Evolutionary conservation across 139 green algal species (phyloP), one percentile per base, ranked within the genome.

Genomic region (Picochlorum sp.): DNA sequence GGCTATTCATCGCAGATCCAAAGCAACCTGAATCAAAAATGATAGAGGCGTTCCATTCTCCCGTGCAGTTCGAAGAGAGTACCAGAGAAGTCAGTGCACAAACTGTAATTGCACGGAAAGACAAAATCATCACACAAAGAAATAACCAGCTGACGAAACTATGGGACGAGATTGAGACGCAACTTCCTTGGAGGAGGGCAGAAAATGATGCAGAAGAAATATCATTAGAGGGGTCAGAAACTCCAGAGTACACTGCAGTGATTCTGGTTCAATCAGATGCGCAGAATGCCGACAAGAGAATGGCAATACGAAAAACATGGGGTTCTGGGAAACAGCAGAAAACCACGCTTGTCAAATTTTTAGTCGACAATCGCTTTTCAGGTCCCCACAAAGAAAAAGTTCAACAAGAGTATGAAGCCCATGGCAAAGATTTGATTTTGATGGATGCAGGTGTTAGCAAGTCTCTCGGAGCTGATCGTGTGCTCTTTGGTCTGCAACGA

Each of bases 91-190:
- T 72, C 14, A 63, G 62, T 58, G 30, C 63, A 41, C 65, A 72
- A 23, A 72, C 76, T 62, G 58, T 64, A 3, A 65, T 85, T 38
- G 56, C 63, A 8, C 61, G 78, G 15, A 85, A 85, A 55, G 78
- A 85, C 26, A 73, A 69, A 51, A 85, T 85, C 57, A 85, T 85
- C 26, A 65, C 68, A 23, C 70, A 73, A 15, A 66, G 78, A 38
- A 84, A 84, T 49, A 75, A 71, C 6, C 67, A 84, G 67, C 69
- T 84, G 13, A 66, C 61, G 1, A 59, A 75, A 3, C 67, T 85
- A 23, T 85, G 74, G 78, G 74, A 80, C 37, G 78, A 85, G 67
- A 65, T 84, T 69, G 72, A 82, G 66, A 84, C 78, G 6, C 50
- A 64, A 64, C 69, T 77, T 45, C 78, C 78, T 23, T 84, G 78